Conservation (phyloP, 305 asterid species). For the Fraxinus paxiana region DNA sequence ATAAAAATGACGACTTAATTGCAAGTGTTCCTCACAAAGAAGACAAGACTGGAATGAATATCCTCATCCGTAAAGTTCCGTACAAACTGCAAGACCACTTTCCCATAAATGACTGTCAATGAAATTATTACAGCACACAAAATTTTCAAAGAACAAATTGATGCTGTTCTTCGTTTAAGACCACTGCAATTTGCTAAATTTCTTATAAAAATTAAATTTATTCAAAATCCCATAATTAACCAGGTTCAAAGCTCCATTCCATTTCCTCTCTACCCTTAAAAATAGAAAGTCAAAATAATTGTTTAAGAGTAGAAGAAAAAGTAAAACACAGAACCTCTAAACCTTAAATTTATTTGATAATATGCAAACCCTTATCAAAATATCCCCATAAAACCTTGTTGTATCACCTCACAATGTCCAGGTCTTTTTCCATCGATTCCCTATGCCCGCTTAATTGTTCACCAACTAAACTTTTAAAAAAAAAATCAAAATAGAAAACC, state of each 20-base stretch:
- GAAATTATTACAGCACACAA: background rate
- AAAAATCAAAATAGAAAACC: background rate
- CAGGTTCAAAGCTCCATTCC: background rate
- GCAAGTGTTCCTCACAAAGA: background rate
- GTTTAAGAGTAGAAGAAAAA: background rate
- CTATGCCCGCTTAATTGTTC: background rate
- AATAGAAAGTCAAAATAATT: background rate
- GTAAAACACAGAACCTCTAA: background rate
- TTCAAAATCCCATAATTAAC: background rate
- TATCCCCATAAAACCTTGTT: background rate
- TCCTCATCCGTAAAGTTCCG: background rate
- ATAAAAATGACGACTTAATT: background rate
- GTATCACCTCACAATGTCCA: background rate
- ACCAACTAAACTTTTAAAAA: background rate
- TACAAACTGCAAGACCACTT: background rate
- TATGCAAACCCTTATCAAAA: background rate
- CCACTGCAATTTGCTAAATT: background rate
- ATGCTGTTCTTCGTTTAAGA: background rate
- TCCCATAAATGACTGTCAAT: background rate
- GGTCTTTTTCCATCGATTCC: background rate
- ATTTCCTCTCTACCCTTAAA: background rate
- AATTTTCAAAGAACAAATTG: background rate
- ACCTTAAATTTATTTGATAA: background rate
- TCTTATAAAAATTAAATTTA: background rate
- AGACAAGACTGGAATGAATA: background rate